Base-by-base conservation (phyloP, 1,284 basidiomycete genomes). In the Tilletiopsis washingtonensis region DNA sequence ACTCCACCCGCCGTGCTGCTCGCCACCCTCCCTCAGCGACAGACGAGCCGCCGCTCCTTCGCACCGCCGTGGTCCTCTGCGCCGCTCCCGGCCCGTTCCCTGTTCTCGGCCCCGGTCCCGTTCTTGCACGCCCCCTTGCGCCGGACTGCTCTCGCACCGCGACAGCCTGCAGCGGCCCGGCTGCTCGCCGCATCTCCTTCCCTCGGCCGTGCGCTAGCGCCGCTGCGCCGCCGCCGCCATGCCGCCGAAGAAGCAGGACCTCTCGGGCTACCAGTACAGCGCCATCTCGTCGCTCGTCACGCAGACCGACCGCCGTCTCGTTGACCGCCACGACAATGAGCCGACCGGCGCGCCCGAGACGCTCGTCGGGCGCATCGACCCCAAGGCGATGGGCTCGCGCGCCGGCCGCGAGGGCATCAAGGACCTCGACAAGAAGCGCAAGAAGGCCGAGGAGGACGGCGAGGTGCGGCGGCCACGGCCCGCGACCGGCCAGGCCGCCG, bases 281-380 rank as follows among this genome's bases (percentile, higher is more conserved):
- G 69, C 69, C 21, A 62, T 72, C 38, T 69, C 66, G 17, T 69
- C 68, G 15, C 62, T 67, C 34, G 69, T 72, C 52, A 67, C 69
- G 51, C 64, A 54, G 42, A 55, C 68, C 2, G 69, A 69, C 29
- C 64, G 67, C 9, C 51, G 57, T 11, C 53, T 59, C 41, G 36
- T 51, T 21, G 45, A 49, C 32, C 63, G 61, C 34, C 59, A 57
- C 3, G 52, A 62, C 15, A 64, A 71, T 47, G 94, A 99, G 75
- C 91, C 93, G 15, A 91, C 93, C 76, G 93, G 93, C 56, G 88
- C 90, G 34, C 88, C 91, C 15, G 94, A 93, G 49, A 84, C 91
- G 12, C 83, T 98, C 25, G 84, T 84, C 36, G 94, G 94, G 26
- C 82, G 87, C 37, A 96, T 98, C 61, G 84, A 90, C 77, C 81